These are phyloP conservation scores for Terfezia boudieri DNA, from an alignment of 495 filamentous ascomycete genomes.

Conservation along the genomic window DNA sequence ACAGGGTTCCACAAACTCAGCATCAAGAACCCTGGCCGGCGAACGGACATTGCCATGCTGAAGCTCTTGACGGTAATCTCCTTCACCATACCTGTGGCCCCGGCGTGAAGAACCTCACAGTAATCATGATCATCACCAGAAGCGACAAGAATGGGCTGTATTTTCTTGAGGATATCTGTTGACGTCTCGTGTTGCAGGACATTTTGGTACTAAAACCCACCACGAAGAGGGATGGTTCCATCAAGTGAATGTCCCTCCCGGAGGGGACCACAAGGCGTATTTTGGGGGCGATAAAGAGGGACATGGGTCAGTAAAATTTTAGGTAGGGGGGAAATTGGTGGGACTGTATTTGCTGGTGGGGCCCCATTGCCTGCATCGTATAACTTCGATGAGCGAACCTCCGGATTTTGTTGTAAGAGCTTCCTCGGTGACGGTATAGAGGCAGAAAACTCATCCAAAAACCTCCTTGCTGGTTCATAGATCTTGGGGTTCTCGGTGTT, in stretches of 20 bases:
- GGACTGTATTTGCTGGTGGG: background rate
- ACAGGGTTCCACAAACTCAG: conserved; percentile 84
- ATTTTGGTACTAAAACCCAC: conserved; percentile 93
- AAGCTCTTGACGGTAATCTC: conserved; percentile 92
- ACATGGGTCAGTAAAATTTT: conserved; percentile 78
- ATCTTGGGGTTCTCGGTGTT: conserved; percentile 32
- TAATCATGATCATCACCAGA: conserved; percentile 98
- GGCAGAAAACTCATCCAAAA: conserved; percentile 31
- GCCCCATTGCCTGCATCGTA: background rate
- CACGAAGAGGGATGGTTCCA: conserved; percentile 33
- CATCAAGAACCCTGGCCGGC: conserved; percentile 66
- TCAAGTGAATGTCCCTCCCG: conserved; percentile 51
- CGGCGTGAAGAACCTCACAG: conserved; percentile 65
- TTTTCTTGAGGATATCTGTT: conserved; percentile 41
- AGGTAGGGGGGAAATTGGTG: conserved; percentile 32
- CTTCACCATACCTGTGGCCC: conserved; percentile 35
- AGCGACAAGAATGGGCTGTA: conserved; percentile 59
- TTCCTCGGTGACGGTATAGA: background rate
- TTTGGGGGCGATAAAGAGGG: conserved; percentile 57
- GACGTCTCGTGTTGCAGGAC: conserved; percentile 59
- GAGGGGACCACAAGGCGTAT: conserved; percentile 76
- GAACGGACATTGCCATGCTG: conserved; percentile 92
- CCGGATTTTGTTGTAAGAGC: background rate
- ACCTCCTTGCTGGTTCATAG: conserved; percentile 54
- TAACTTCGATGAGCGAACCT: background rate